A percentile compares a stretch with the other conserved stretches of the same genome.
Conservation (phyloP, 768 basidiomycete genomes). For the Naganishia kalamii region DNA sequence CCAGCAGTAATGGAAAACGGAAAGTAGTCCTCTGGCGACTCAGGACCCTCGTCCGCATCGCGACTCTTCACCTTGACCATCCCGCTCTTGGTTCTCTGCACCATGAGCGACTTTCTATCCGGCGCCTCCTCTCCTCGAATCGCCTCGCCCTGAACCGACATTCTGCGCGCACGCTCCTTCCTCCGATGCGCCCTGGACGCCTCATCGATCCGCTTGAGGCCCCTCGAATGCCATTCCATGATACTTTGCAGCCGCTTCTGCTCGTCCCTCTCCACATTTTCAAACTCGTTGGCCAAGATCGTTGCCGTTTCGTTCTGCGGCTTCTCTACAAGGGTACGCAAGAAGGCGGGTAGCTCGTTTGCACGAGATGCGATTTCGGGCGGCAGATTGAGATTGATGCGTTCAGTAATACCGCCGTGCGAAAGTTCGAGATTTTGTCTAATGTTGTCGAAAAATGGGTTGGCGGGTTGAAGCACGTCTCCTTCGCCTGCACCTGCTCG, state of each 20-base stretch:
- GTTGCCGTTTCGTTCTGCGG: conserved; percentile 61
- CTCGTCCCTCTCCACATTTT: conserved; percentile 83
- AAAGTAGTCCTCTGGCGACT: conserved; percentile 49
- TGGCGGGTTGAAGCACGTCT: conserved; percentile 52
- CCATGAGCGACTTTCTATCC: conserved; percentile 3
- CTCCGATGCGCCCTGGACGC: background rate
- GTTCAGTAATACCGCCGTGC: conserved; percentile 58
- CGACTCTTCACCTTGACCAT: conserved; percentile 28
- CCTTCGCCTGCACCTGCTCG: conserved; percentile 30
- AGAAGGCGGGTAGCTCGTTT: conserved; percentile 70
- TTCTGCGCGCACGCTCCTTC: background rate
- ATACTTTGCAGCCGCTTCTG: conserved; percentile 80
- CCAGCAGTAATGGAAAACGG: conserved; percentile 94
- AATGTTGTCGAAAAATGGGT: conserved; percentile 94
- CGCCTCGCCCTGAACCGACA: background rate
- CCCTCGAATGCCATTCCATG: conserved; percentile 80
- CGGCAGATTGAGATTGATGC: conserved; percentile 66
- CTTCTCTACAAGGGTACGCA: conserved; percentile 62
- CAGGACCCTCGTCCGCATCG: conserved; percentile 19
- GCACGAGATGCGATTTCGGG: conserved; percentile 53
- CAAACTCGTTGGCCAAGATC: conserved; percentile 83
- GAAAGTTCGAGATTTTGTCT: conserved; percentile 62
- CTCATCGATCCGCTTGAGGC: conserved; percentile 23
- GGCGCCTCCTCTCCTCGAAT: background rate
- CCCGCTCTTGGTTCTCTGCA: conserved; percentile 28